Base-by-base conservation (phyloP, 306 rosid genomes). In the Gleditsia sinensis region DNA sequence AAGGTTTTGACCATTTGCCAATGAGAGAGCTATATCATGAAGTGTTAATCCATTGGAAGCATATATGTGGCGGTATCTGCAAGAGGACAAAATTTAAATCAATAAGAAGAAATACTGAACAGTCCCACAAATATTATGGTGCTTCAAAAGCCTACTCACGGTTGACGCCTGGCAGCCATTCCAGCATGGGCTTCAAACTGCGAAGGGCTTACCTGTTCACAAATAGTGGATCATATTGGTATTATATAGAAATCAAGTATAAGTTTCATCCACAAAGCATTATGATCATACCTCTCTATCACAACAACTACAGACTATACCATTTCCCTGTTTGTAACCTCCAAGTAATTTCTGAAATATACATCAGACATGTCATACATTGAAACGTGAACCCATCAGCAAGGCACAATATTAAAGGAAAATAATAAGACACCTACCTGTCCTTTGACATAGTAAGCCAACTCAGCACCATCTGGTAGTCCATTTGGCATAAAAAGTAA, bases 1-100 rank as follows among this genome's bases (percentile, higher is more conserved):
- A 78, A 92, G 88, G 71, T 86, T 92, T 81, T 95, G 99, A 56
- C 99, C 99, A 81, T 81, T 92, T 67, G 98, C 92, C 89, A 95
- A 80, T 20, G 99, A 95, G 51, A 87, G 91, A 33, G 99, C 97
- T 82, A 95, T 92, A 80, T 95, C 99, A 57, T 95, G 99, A 61
- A 95, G 99, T 5, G 99, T 90, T 72, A 95, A 81, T 76, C 99
- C 99, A 75, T 88, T 95, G 76, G 98, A 86, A 20, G 90, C 87
- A 76, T 95, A 95, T 75, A 95, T 92, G 88, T 95, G 99, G 32
- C 99, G 98, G 63, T 95, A 95, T 65, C 99, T 95, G 94, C 85
- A 84, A 80, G 48, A 57, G 37, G 23, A 74, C 40, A 75, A 76
- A 77, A 61, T 8, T 17, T 14, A 45, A 66, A 30, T 50, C 50